phyloP scores from a whole-genome alignment of 768 basidiomycete species.

The Psilocybe subaeruginosa region DNA sequence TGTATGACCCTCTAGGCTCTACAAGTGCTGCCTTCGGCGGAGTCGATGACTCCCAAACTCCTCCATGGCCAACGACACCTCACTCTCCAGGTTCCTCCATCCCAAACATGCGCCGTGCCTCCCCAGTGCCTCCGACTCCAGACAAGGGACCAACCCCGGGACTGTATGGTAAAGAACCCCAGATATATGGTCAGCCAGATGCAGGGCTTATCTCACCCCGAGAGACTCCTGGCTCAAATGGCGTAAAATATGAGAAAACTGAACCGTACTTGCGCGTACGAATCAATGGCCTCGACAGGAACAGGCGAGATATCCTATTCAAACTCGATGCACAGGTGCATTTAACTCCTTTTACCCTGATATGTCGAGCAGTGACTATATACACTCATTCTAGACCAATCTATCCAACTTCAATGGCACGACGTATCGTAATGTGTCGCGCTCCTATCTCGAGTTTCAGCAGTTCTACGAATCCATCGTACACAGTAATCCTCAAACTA shows the following conservation, averaged over 20 bases:
- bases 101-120: constrained; percentile 69
- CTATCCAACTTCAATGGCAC: constrained; percentile 88
- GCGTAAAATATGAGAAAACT: constrained; percentile 69
- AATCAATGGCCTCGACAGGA: constrained; percentile 91
- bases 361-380: not conserved
- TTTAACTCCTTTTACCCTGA: not conserved
- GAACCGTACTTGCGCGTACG: constrained; percentile 89
- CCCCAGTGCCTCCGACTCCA: constrained; percentile 52
- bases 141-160: constrained; percentile 58
- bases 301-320: constrained; percentile 91
- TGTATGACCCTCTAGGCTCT: constrained; percentile 77
- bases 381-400: constrained; percentile 69
- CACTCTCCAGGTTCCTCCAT: constrained; percentile 72
- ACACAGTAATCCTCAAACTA: constrained; percentile 92
- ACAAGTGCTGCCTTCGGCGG: constrained; percentile 58
- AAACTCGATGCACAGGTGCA: constrained; percentile 92
- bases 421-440: constrained; percentile 91
- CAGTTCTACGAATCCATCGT: constrained; percentile 91
- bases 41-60: constrained; percentile 42
- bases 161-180: constrained; percentile 77
- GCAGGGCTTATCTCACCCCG: constrained; percentile 81
- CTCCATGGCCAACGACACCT: constrained; percentile 85
- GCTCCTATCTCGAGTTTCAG: constrained; percentile 94
- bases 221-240: constrained; percentile 66
- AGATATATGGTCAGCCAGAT: constrained; percentile 87